Conservation (phyloP, 345 rosid genomes). For the Crucihimalaya himalaica region DNA sequence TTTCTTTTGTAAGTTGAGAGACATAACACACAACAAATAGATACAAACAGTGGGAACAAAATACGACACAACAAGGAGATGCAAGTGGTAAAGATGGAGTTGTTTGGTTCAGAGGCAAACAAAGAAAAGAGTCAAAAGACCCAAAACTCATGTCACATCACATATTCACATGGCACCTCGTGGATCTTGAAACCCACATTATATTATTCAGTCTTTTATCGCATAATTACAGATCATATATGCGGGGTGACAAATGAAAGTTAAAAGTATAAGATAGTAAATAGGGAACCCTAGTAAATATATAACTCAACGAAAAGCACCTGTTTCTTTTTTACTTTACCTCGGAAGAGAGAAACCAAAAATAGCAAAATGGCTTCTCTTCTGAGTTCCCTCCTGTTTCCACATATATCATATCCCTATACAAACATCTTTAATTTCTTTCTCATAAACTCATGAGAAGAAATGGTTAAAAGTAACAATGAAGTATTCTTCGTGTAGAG, state of each 20-base stretch:
- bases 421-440: slow-evolving; percentile 27
- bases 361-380: slow-evolving; percentile 24
- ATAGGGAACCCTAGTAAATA: slow-evolving; percentile 10
- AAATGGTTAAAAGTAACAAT: slow-evolving; percentile 19
- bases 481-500: slow-evolving; percentile 25
- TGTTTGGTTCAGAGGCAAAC: slow-evolving; percentile 4
- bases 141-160: slow-evolving; percentile 22
- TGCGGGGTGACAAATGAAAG: neutral
- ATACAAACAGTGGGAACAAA: slow-evolving; percentile 23
- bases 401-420: slow-evolving; percentile 32
- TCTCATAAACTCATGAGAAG: slow-evolving; percentile 20
- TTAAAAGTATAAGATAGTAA: neutral
- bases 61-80: slow-evolving; percentile 22
- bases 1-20: slow-evolving; percentile 14
- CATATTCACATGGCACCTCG: slow-evolving; percentile 18
- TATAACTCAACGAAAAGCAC: neutral
- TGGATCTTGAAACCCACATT: slow-evolving; percentile 21
- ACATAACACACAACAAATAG: slow-evolving; percentile 12
- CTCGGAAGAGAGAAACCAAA: slow-evolving; percentile 34
- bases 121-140: slow-evolving; percentile 13
- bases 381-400: slow-evolving; percentile 14
- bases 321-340: slow-evolving; percentile 14
- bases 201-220: neutral
- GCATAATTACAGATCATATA: slow-evolving; percentile 23
- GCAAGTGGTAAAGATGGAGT: slow-evolving; percentile 27